These are phyloP conservation scores for Mucor plumbeus DNA, from an alignment of 371 early-diverging fungal species.

Conservation along the genomic window DNA sequence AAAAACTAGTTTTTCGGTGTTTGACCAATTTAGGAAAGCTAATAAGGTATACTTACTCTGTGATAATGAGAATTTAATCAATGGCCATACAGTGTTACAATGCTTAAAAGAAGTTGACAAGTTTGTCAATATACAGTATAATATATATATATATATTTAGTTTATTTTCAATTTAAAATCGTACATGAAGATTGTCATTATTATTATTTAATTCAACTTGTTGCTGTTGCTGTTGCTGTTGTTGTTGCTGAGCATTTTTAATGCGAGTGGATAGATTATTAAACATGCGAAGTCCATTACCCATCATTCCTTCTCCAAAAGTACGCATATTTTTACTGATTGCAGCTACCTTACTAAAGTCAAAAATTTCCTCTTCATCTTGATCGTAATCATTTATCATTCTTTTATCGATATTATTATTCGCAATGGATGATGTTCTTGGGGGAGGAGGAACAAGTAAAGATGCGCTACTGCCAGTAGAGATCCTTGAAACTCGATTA, in stretches of 20 bases:
- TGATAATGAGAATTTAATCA: background rate
- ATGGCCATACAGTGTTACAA: background rate
- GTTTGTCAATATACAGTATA: background rate
- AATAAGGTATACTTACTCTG: background rate
- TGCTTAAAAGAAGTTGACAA: background rate
- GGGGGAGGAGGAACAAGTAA: slow-evolving; percentile 28
- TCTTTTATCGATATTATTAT: background rate
- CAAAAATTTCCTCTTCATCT: slow-evolving; percentile 37
- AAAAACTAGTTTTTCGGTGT: slow-evolving; percentile 12
- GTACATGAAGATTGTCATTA: background rate
- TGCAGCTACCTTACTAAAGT: slow-evolving; percentile 42
- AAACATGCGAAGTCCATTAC: slow-evolving; percentile 40
- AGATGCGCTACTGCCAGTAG: background rate
- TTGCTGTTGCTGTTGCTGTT: slow-evolving; percentile 2
- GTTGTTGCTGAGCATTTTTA: slow-evolving; percentile 17
- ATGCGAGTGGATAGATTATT: slow-evolving; percentile 42
- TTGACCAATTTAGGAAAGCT: slow-evolving; percentile 16
- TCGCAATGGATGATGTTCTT: slow-evolving; percentile 17
- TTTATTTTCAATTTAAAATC: background rate
- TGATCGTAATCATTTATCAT: slow-evolving; percentile 18
- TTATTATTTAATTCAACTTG: slow-evolving; percentile 2
- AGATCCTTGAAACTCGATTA: background rate
- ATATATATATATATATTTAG: background rate
- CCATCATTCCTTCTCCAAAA: slow-evolving; percentile 41
- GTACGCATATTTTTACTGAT: slow-evolving; percentile 44